A percentile compares a stretch with the other conserved stretches of the same genome.
Conservation (phyloP, 169 alveolate species). For the Plasmodium blacklocki region DNA sequence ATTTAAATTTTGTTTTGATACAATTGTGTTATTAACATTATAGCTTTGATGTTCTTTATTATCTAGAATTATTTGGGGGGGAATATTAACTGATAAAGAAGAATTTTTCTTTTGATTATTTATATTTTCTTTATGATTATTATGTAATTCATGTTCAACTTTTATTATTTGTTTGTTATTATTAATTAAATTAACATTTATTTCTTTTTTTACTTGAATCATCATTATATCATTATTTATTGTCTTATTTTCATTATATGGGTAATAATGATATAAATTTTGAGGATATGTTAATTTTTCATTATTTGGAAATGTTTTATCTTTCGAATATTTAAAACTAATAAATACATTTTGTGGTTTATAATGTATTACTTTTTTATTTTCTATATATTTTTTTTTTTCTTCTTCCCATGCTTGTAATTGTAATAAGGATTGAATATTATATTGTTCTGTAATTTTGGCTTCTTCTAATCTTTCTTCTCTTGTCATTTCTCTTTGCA, state of each 20-base stretch:
- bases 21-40: no score
- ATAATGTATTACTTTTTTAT: constrained; percentile 47
- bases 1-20: no score
- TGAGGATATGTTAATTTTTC: constrained; percentile 42
- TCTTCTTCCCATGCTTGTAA: constrained; percentile 86
- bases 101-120: no score
- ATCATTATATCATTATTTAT: not conserved
- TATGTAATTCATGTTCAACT: not conserved
- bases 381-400: constrained; percentile 55
- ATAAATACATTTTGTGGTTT: constrained; percentile 63
- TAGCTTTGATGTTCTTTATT: no score
- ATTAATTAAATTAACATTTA: not conserved
- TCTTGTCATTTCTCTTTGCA: constrained; percentile 80
- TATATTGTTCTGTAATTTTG: constrained; percentile 83
- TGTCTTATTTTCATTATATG: not conserved
- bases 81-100: no score
- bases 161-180: not conserved
- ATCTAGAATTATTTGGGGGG: no score
- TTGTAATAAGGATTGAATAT: constrained; percentile 82
- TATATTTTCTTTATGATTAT: no score
- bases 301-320: constrained; percentile 30
- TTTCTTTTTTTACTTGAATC: no score
- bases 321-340: constrained; percentile 71
- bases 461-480: constrained; percentile 89
- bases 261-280: constrained; percentile 23